phyloP scores from a whole-genome alignment of 192 early-diverging fungal genomes.

The Gigaspora rosea region DNA sequence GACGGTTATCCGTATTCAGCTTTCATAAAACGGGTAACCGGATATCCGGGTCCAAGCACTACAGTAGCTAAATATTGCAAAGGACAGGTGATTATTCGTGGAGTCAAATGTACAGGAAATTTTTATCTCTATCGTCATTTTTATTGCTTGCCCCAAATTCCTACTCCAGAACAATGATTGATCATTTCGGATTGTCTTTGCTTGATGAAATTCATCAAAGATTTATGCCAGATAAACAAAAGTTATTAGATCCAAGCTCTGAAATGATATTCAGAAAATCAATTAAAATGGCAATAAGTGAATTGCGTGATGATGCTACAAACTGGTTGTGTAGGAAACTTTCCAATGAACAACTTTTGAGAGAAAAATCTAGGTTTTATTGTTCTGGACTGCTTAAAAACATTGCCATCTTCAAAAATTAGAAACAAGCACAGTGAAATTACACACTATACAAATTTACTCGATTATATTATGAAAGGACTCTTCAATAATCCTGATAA shows the following conservation, averaged over 20 bases:
- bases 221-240: slow-evolving; percentile 16
- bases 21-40: too few species aligned
- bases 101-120: slow-evolving; percentile 20
- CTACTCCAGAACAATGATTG: slow-evolving; percentile 16
- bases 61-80: slow-evolving; percentile 17
- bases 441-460: not conserved
- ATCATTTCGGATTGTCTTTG: slow-evolving; percentile 14
- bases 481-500: not conserved
- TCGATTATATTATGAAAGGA: slow-evolving; percentile 1
- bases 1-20: too few species aligned
- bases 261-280: slow-evolving; percentile 9
- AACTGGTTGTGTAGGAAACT: slow-evolving; percentile 13
- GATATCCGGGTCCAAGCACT: too few species aligned
- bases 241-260: slow-evolving; percentile 10
- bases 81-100: slow-evolving; percentile 4
- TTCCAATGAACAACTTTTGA: not conserved
- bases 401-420: not conserved
- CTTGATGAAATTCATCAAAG: slow-evolving; percentile 23
- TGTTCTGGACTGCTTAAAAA: slow-evolving; percentile 1
- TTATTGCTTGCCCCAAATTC: slow-evolving; percentile 17
- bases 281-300: slow-evolving; percentile 17
- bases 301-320: slow-evolving; percentile 11
- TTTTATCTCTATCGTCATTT: slow-evolving; percentile 15
- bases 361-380: not conserved
- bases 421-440: not conserved